Conservation (phyloP, 345 rosid species). For the Sonneratia caseolaris region DNA sequence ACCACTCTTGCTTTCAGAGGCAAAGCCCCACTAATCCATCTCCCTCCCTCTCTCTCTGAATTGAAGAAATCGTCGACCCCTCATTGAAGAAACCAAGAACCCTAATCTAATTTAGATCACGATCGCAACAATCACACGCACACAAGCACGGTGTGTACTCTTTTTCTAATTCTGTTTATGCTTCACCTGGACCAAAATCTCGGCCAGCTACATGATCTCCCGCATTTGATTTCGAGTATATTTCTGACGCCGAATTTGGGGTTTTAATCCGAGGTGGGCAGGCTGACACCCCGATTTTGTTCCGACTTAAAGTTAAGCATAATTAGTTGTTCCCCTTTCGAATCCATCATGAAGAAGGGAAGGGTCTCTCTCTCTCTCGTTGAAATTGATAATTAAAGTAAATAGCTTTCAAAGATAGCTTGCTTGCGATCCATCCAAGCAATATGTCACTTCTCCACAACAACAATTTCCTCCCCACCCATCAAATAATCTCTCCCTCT, state of each 20-base stretch:
- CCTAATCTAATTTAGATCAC: too few species aligned
- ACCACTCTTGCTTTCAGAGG: slow-evolving; percentile 55
- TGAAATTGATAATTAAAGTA: neutral
- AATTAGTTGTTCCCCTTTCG: slow-evolving; percentile 36
- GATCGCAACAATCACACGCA: too few species aligned
- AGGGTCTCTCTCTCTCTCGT: too few species aligned
- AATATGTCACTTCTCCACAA: slow-evolving; percentile 38
- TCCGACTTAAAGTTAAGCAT: slow-evolving; percentile 89
- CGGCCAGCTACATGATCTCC: too few species aligned
- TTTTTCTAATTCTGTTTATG: too few species aligned
- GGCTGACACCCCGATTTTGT: slow-evolving; percentile 40
- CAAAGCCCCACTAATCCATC: slow-evolving; percentile 17
- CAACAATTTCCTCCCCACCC: too few species aligned
- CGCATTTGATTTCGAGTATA: too few species aligned
- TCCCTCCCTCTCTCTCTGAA: too few species aligned
- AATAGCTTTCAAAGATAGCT: slow-evolving; percentile 38
- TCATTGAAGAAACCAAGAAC: neutral
- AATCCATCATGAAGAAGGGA: slow-evolving; percentile 3
- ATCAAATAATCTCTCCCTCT: slow-evolving; percentile 5
- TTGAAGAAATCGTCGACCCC: too few species aligned
- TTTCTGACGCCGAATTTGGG: too few species aligned
- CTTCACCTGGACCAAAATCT: too few species aligned
- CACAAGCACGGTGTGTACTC: too few species aligned
- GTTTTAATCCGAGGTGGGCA: slow-evolving; percentile 7
- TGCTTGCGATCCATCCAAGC: slow-evolving; percentile 96